Evolutionary conservation across 768 basidiomycete genomes (phyloP).

Genomic region (Boletellus ananiceps): DNA sequence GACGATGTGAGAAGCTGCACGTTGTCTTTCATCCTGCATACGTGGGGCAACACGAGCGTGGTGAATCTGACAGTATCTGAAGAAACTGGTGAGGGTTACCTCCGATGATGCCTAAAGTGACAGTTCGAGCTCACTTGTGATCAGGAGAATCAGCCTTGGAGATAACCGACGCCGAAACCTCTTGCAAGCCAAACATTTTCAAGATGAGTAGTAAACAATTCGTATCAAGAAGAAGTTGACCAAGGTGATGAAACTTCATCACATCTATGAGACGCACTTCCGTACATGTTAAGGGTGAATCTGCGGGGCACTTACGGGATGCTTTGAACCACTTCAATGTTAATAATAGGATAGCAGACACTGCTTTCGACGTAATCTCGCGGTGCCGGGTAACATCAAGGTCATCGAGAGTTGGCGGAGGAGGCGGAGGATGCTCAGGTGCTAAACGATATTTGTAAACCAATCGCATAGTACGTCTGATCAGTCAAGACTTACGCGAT

Average conservation of each 20-base stretch:
- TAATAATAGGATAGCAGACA: constrained; percentile 88
- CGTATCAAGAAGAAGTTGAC: constrained; percentile 91
- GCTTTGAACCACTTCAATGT: constrained; percentile 98
- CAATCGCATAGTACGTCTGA: neutral
- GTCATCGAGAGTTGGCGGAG: constrained; percentile 81
- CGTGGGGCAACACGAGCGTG: constrained; percentile 64
- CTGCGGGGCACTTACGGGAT: constrained; percentile 64
- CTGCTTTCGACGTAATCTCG: constrained; percentile 95
- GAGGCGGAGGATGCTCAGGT: constrained; percentile 56
- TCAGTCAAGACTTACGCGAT: constrained; percentile 46
- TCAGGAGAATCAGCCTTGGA: constrained; percentile 85
- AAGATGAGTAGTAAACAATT: constrained; percentile 90
- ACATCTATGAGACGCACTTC: constrained; percentile 54
- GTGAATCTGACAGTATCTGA: constrained; percentile 84
- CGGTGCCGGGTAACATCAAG: constrained; percentile 92
- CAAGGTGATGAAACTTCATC: constrained; percentile 98
- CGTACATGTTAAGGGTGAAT: neutral
- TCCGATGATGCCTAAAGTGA: neutral
- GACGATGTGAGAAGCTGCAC: constrained; percentile 55
- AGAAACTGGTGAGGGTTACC: constrained; percentile 61
- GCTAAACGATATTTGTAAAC: constrained; percentile 33
- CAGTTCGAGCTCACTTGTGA: constrained; percentile 56
- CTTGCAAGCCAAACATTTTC: constrained; percentile 98
- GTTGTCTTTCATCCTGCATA: constrained; percentile 59
- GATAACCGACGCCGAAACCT: constrained; percentile 78